Percentiles rank a stretch among this genome's conserved stretches.
phyloP scores from a whole-genome alignment of 1,284 basidiomycete genomes.

The Puccinia coronata region DNA sequence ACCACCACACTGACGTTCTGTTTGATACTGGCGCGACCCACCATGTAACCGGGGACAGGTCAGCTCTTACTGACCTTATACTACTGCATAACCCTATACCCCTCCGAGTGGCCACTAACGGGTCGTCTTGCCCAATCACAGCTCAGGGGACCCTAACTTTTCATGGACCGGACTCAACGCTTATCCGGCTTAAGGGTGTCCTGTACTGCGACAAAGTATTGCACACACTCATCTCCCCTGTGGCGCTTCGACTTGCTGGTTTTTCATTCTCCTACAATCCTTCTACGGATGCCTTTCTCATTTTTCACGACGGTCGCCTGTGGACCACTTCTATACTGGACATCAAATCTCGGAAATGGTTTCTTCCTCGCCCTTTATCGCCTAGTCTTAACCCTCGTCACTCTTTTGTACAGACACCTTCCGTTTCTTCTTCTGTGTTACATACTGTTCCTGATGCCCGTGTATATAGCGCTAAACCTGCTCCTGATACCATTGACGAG shows the following conservation, averaged over 20 bases:
- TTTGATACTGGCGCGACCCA: constrained; percentile 19
- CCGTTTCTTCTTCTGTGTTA: too few relatives aligned
- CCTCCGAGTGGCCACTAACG: constrained; percentile 4
- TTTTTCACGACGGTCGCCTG: neutral
- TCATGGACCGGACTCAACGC: neutral
- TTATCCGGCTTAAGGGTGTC: neutral
- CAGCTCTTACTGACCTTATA: too few relatives aligned
- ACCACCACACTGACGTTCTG: too few relatives aligned
- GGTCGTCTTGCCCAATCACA: neutral
- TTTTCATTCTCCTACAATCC: neutral
- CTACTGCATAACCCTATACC: neutral
- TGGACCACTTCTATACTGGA: neutral
- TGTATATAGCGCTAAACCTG: too few relatives aligned
- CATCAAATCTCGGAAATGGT: neutral
- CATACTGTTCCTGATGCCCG: too few relatives aligned
- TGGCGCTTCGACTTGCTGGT: neutral
- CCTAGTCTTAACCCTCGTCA: too few relatives aligned
- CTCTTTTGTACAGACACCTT: too few relatives aligned
- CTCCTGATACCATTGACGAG: too few relatives aligned
- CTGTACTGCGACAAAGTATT: neutral
- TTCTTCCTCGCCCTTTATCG: neutral
- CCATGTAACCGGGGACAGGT: constrained; percentile 16
- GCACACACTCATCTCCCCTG: neutral
- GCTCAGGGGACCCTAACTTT: neutral
- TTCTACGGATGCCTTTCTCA: neutral